Evolutionary conservation across 306 rosid genomes (phyloP).

Genomic region (Cicer bijugum): DNA sequence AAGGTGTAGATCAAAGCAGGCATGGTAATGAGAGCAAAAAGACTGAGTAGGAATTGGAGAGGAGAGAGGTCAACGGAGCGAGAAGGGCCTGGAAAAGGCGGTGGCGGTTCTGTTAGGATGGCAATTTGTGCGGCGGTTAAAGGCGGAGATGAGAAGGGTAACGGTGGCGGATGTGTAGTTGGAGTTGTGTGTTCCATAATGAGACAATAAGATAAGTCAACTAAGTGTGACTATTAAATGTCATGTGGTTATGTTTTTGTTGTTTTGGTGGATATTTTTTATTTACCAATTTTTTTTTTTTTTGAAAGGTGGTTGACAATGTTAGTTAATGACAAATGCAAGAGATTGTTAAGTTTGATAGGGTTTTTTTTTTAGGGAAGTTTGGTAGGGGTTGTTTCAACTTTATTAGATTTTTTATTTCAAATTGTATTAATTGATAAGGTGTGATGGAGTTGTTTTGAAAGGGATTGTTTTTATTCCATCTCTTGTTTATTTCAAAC

Average conservation of each 20-base stretch:
- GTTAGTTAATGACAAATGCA: conserved; percentile 1
- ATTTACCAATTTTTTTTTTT: too few species aligned
- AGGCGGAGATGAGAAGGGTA: conserved; percentile 6
- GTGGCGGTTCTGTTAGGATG: conserved; percentile 45
- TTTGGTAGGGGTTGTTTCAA: too few species aligned
- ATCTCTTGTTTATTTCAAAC: too few species aligned
- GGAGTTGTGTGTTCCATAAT: conserved; percentile 20
- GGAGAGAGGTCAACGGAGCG: conserved; percentile 71
- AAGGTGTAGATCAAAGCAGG: conserved; percentile 71
- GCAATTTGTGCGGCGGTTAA: conserved; percentile 20
- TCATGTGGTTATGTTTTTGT: conserved; percentile 15
- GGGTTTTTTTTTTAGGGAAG: too few species aligned
- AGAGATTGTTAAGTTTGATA: neutral
- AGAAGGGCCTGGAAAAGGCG: conserved; percentile 45
- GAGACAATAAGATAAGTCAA: neutral
- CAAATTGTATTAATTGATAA: too few species aligned
- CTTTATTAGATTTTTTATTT: too few species aligned
- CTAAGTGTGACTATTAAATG: neutral
- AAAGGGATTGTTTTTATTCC: too few species aligned
- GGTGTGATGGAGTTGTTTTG: too few species aligned
- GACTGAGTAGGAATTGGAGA: conserved; percentile 69
- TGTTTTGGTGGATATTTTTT: neutral
- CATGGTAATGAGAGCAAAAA: conserved; percentile 70
- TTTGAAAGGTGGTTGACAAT: neutral
- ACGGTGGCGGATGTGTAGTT: neutral